Percentiles rank a stretch among this genome's conserved stretches.
Evolutionary conservation across 208 protist species (phyloP).

Genomic region (Endotrypanum monterogeii): DNA sequence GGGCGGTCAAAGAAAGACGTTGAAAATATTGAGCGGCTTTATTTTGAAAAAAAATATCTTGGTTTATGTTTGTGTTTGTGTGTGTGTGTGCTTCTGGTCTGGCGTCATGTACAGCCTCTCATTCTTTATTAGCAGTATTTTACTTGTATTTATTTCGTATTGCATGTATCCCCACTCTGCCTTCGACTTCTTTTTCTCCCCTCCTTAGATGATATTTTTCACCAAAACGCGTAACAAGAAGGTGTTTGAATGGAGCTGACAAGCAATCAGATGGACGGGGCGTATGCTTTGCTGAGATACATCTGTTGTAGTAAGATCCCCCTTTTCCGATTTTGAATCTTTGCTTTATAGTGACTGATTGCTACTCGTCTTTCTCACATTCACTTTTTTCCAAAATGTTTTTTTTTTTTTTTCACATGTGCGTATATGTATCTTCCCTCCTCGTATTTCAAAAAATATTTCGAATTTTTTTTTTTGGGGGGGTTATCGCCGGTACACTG

Average conservation of each 20-base stretch:
- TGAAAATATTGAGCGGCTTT: no score
- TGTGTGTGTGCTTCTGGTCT: fast-evolving
- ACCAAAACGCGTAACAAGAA: no score
- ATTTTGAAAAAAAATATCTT: background rate
- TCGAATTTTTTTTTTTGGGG: constrained; percentile 3
- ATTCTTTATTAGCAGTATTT: background rate
- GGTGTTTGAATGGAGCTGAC: no score
- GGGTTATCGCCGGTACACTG: no score
- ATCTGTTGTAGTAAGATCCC: no score
- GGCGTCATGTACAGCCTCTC: background rate
- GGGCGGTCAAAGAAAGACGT: background rate
- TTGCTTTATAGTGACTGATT: background rate
- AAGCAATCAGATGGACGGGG: no score
- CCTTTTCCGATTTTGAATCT: no score
- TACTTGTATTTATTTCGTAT: background rate
- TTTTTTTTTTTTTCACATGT: constrained; percentile 5
- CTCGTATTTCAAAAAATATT: no score
- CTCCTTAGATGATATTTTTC: no score
- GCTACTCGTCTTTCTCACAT: background rate
- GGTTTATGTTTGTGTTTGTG: background rate
- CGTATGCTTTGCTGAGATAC: no score
- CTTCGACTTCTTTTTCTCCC: no score
- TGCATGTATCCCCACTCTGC: no score
- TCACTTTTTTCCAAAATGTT: background rate
- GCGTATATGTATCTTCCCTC: constrained; percentile 6